Base-by-base conservation (phyloP, 345 rosid genomes). In the Arabis hirsuta region DNA sequence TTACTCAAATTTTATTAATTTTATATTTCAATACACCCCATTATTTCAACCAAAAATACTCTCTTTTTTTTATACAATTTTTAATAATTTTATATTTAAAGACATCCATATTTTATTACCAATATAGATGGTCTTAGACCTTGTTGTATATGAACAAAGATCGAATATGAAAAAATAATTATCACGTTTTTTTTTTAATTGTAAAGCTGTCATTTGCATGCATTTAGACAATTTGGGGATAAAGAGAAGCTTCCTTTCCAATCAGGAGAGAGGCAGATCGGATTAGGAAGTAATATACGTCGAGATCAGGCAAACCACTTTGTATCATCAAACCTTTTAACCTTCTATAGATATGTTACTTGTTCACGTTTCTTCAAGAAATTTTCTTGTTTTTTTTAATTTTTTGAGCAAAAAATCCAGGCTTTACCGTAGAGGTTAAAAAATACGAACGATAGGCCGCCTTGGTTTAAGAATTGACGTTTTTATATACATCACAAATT, bases 131-230 rank as follows among this genome's bases (percentile, higher is more conserved):
- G n/a, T n/a, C n/a, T n/a, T 74, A 10, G 73, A 61, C 74, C 44
- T 16, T 36, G 20, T 58, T 67, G 24, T 31, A 14, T 51, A 42
- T 58, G 54, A 53, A 59, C 48, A 22, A 51, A 51, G 3, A 57
- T 24, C 47, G 43, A 65, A 42, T 67, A 29, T 3, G 32, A 29
- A 29, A 29, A 5, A 4, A 3, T 5, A 29, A 29, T 29, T 29
- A 29, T 4, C 32, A 29, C 32, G 32, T 29, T 3, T 29, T 29
- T 29, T 27, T 5, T 5, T 29, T 29, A 29, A 29, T 29, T 29
- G 19, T 47, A 44, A 61, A 52, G 73, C 57, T 75, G 79, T 67
- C 79, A 54, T 75, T 60, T 68, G 69, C 74, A 68, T 75, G 79
- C 63, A 75, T 60, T 67, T 50, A 34, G 78, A 67, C 73, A 12